Evolutionary conservation across 371 early-diverging fungal species (phyloP).

Genomic region (Lichtheimia ornata): DNA sequence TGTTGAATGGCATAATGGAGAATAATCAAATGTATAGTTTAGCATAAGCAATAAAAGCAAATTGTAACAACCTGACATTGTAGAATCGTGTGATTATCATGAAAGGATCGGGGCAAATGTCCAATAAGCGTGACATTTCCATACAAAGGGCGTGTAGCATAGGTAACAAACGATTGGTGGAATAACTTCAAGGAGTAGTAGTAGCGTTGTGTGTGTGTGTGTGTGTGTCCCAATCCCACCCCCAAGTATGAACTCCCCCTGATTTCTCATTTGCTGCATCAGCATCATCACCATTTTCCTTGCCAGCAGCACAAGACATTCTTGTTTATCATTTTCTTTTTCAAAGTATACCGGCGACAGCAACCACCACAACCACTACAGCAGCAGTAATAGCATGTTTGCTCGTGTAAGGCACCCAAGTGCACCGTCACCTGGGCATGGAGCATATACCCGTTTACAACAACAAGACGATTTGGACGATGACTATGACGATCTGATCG

Average conservation of each 20-base stretch:
- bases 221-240: too few relatives aligned
- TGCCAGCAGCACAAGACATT: background rate
- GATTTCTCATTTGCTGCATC: background rate
- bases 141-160: too few relatives aligned
- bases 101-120: too few relatives aligned
- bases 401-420: conserved; percentile 18
- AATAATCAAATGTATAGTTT: too few relatives aligned
- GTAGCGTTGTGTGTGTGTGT: too few relatives aligned
- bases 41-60: background rate
- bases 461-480: conserved; percentile 44
- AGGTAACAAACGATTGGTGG: too few relatives aligned
- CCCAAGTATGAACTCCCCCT: background rate
- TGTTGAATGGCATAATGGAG: conserved; percentile 9
- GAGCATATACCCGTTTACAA: conserved; percentile 32
- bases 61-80: background rate
- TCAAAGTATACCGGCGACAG: background rate
- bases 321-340: background rate
- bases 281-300: background rate
- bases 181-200: too few relatives aligned
- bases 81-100: too few relatives aligned
- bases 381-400: conserved; percentile 20
- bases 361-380: background rate
- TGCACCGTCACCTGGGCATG: conserved; percentile 15
- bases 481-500: conserved; percentile 26
- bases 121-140: too few relatives aligned